A percentile compares a stretch with the other conserved stretches of the same genome.
Conservation (phyloP, 495 filamentous ascomycete genomes). For the Pyrenopolyporus hunteri region DNA sequence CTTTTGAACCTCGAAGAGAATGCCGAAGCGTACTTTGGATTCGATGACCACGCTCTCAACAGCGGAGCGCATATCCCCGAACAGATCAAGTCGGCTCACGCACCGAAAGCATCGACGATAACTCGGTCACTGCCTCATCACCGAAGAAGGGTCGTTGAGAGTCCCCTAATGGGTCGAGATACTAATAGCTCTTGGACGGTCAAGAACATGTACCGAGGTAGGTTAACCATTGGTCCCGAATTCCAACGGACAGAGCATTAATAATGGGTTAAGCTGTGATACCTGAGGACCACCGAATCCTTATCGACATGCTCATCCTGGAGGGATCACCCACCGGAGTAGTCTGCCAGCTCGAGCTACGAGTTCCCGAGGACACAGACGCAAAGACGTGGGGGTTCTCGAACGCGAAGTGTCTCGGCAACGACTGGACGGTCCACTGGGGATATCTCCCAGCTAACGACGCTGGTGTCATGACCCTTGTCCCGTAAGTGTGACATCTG, state of each 20-base stretch:
- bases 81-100: background rate
- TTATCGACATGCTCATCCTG: conserved; percentile 3
- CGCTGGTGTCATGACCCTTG: background rate
- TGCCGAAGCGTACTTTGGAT: background rate
- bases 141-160: background rate
- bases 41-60: background rate
- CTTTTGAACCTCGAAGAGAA: background rate
- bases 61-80: background rate
- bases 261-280: background rate
- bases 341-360: background rate
- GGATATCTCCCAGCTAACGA: background rate
- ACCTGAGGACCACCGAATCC: background rate
- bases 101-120: background rate
- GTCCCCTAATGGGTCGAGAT: background rate
- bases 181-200: background rate
- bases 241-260: background rate
- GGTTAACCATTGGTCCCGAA: background rate
- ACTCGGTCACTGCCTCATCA: background rate
- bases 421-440: conserved; percentile 1
- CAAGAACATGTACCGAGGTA: conserved; percentile 1
- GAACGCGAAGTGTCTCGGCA: background rate
- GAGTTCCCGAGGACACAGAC: background rate
- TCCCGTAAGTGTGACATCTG: background rate
- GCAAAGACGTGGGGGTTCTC: conserved; percentile 4
- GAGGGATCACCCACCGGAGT: background rate